These are phyloP conservation scores for Hyphodiscus hymeniophilus DNA, from an alignment of 495 filamentous ascomycete species.

Conservation along the genomic window DNA sequence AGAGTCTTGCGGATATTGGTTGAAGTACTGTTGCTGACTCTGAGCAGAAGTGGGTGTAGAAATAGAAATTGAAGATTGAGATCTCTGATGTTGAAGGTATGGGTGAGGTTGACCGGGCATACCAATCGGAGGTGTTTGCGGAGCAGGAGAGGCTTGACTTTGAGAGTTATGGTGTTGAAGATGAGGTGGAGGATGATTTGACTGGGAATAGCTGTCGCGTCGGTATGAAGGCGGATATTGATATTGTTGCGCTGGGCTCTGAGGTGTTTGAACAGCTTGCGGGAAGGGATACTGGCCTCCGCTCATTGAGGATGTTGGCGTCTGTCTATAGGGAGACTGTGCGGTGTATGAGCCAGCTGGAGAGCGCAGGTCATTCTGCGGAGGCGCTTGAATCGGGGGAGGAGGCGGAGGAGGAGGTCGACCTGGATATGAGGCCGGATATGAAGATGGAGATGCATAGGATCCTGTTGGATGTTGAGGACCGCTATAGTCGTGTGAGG, in stretches of 20 bases:
- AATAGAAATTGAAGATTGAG: constrained; percentile 42
- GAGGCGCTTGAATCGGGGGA: constrained; percentile 37
- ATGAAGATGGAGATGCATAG: constrained; percentile 29
- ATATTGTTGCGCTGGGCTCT: constrained; percentile 35
- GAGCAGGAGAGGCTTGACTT: constrained; percentile 29
- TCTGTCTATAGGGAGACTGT: constrained; percentile 46
- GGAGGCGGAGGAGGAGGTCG: constrained; percentile 40
- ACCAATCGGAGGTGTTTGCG: constrained; percentile 42
- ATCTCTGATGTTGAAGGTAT: constrained; percentile 35
- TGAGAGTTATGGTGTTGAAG: constrained; percentile 30
- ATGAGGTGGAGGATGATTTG: constrained; percentile 31
- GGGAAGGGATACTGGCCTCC: constrained; percentile 45
- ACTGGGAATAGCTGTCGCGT: constrained; percentile 33
- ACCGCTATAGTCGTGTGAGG: constrained; percentile 33
- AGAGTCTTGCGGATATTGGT: constrained; percentile 43
- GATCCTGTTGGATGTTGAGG: constrained; percentile 17
- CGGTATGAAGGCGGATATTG: constrained; percentile 24
- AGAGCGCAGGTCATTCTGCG: constrained; percentile 41
- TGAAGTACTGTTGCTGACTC: constrained; percentile 41
- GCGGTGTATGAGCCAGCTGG: constrained; percentile 35
- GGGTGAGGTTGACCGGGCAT: constrained; percentile 33
- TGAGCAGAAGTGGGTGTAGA: constrained; percentile 49
- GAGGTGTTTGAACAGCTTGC: constrained; percentile 29
- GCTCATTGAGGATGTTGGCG: constrained; percentile 13
- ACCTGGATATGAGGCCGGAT: constrained; percentile 34